Evolutionary conservation across 2,329 filamentous ascomycete genomes (phyloP), one percentile per base, ranked within the genome.

Genomic region (Talaromyces marneffei): DNA sequence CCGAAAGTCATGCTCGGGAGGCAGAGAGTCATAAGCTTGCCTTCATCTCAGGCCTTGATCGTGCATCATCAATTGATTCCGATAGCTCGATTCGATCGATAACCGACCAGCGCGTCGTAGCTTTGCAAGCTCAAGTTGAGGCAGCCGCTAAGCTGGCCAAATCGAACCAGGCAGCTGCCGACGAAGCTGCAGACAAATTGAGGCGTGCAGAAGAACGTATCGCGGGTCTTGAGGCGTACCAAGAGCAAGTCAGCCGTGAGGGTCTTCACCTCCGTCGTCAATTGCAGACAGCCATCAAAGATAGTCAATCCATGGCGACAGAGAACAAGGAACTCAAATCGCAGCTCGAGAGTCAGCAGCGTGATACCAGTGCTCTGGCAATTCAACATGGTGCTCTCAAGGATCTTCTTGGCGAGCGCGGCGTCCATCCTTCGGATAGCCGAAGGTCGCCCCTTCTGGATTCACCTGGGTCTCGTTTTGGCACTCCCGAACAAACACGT

Each of bases 211-310:
- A 99, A 76, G 95, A 97, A 78, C 87, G 94, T 44, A 97, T 99
- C 73, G 95, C 94, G 4, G 94, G 94, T 6, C 83, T 99, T 3
- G 94, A 99, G 74, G 91, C 92, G 29, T 97, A 97, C 74, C 94
- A 99, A 76, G 94, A 99, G 72, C 94, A 99, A 76, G 89, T 92
- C 3, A 97, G 92, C 75, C 86, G 94, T 48, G 95, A 99, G 75
- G 92, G 92, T 54, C 86, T 99, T 59, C 86, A 87, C 37, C 91
- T 97, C 66, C 87, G 94, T 59, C 88, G 94, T 71, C 93, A 97
- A 71, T 83, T 99, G 58, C 94, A 97, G 73, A 83, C 86, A 27
- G 87, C 90, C 4, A 82, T 96, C 73, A 88, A 88, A 66, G 93
- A 99, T 62, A 87, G 88, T 14, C 92, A 96, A 72, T 81, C 84